phyloP scores from a whole-genome alignment of 495 filamentous ascomycete species.

The Podospora bellae-mahoneyi region DNA sequence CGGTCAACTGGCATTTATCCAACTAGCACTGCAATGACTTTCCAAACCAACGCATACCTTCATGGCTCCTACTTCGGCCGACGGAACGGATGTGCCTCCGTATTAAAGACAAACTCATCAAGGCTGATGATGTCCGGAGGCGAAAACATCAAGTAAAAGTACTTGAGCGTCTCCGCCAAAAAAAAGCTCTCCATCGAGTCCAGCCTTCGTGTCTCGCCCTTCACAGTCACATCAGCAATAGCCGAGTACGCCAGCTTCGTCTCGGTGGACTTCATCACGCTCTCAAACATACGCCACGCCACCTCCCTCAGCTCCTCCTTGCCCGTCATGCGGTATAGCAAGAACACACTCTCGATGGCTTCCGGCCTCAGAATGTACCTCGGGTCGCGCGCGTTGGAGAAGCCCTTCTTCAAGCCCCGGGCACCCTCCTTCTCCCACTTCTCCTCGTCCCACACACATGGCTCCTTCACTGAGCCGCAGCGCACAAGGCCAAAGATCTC shows the following conservation, averaged over 20 bases:
- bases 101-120: slow-evolving; percentile 79
- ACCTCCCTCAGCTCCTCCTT: slow-evolving; percentile 59
- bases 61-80: slow-evolving; percentile 19
- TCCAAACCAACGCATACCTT: no score
- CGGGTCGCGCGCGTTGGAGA: slow-evolving; percentile 28
- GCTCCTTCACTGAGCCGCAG: slow-evolving; percentile 28
- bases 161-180: slow-evolving; percentile 51
- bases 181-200: slow-evolving; percentile 55
- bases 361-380: slow-evolving; percentile 56
- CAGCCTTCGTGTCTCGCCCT: slow-evolving; percentile 39
- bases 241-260: slow-evolving; percentile 58
- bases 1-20: no score
- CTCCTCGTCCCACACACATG: slow-evolving; percentile 30
- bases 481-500: slow-evolving; percentile 61
- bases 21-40: no score
- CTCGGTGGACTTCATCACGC: slow-evolving; percentile 58
- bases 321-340: slow-evolving; percentile 73
- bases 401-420: slow-evolving; percentile 55
- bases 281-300: slow-evolving; percentile 75
- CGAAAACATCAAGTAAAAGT: slow-evolving; percentile 76
- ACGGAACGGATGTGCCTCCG: slow-evolving; percentile 75
- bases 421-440: slow-evolving; percentile 25
- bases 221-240: slow-evolving; percentile 47
- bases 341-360: slow-evolving; percentile 69
- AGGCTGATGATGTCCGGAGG: slow-evolving; percentile 67